A percentile compares a stretch with the other conserved stretches of the same genome.
phyloP scores from a whole-genome alignment of 1,139 yeast species.

The Candida sanyaensis region DNA sequence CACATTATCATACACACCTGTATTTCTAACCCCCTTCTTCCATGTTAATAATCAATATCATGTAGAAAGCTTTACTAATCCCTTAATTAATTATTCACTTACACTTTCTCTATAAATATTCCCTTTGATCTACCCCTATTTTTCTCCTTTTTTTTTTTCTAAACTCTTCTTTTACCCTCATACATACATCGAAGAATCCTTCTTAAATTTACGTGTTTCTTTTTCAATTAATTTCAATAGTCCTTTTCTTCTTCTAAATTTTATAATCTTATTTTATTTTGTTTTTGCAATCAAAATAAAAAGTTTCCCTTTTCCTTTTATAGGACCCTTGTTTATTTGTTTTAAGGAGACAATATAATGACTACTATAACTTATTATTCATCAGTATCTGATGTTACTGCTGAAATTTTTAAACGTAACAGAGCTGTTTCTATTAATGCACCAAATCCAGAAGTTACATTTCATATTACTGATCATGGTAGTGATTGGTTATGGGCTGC shows the following conservation, averaged over 20 bases:
- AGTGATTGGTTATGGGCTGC: slow-evolving; percentile 75
- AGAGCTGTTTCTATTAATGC: slow-evolving; percentile 54
- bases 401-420: slow-evolving; percentile 28
- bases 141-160: background rate
- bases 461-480: slow-evolving; percentile 59
- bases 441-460: slow-evolving; percentile 39
- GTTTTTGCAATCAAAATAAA: background rate
- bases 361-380: background rate
- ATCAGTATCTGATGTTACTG: background rate
- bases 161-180: background rate
- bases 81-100: background rate
- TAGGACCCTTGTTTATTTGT: too few relatives aligned
- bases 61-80: background rate
- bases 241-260: background rate
- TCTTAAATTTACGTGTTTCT: background rate
- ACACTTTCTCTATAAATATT: background rate
- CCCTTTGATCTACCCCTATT: slow-evolving; percentile 1
- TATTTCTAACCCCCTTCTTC: too few relatives aligned
- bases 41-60: background rate
- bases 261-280: background rate
- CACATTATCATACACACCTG: too few relatives aligned
- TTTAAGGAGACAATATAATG: background rate
- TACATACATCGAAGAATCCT: background rate
- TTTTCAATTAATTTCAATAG: background rate
- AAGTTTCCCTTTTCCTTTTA: background rate